These are phyloP conservation scores for Pseudopyrenochaeta lycopersici DNA, from an alignment of 2,329 filamentous ascomycete species.

Conservation along the genomic window DNA sequence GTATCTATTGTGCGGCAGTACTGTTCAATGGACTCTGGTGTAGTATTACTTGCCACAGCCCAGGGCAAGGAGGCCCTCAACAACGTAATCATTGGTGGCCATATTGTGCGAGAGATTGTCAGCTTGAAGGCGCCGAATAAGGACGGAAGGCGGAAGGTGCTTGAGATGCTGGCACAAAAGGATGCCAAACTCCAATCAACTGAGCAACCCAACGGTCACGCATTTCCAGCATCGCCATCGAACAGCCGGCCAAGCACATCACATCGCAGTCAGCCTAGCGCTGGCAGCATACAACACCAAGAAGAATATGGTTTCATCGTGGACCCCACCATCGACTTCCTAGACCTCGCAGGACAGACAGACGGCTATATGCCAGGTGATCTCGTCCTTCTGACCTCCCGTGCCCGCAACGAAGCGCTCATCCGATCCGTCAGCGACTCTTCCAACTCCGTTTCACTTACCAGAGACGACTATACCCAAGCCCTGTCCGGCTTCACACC, in stretches of 20 bases:
- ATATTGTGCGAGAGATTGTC: slow-evolving; percentile 91
- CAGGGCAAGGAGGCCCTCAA: slow-evolving; percentile 94
- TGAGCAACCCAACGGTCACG: slow-evolving; percentile 37
- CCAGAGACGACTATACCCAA: slow-evolving; percentile 78
- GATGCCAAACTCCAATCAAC: slow-evolving; percentile 38
- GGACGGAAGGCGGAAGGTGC: slow-evolving; percentile 81
- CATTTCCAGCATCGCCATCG: slow-evolving; percentile 54
- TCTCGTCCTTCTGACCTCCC: slow-evolving; percentile 81
- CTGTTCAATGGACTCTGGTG: slow-evolving; percentile 78
- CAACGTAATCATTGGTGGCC: slow-evolving; percentile 87
- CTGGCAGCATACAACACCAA: slow-evolving; percentile 35
- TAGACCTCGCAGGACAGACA: slow-evolving; percentile 91
- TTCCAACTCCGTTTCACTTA: slow-evolving; percentile 65
- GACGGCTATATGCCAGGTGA: slow-evolving; percentile 99
- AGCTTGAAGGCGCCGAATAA: slow-evolving; percentile 92
- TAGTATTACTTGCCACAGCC: slow-evolving; percentile 88
- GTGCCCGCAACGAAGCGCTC: slow-evolving; percentile 90
- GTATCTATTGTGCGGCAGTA: slow-evolving; percentile 85
- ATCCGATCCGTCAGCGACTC: slow-evolving; percentile 75
- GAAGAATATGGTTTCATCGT: slow-evolving; percentile 70
- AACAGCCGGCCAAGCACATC: slow-evolving; percentile 57
- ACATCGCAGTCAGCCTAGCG: slow-evolving; percentile 55
- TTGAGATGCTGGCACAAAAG: slow-evolving; percentile 76
- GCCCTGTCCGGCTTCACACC: slow-evolving; percentile 94
- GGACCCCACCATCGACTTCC: slow-evolving; percentile 81